Base-by-base conservation (phyloP, 495 filamentous ascomycete species). In the Penicillium dipodomyicola region DNA sequence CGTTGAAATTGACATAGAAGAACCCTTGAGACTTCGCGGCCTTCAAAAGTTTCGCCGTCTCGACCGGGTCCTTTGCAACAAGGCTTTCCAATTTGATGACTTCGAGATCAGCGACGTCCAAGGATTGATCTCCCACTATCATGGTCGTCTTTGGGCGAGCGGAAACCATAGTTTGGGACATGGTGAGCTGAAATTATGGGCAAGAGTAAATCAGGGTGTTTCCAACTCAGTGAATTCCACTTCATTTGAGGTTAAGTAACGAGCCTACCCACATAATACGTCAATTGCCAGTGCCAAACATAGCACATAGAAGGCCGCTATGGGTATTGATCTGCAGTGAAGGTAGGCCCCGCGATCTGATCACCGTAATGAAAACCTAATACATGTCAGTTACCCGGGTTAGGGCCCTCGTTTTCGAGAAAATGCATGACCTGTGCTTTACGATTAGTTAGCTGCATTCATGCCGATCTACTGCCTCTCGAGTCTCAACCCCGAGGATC, bases 1-100 rank as follows among this genome's bases (percentile, higher is more conserved):
- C 23, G 22, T 57, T 20, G 35, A 52, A 60, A 39, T 20, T 39
- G 19, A 65, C 2, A n/a, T 57, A 65, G 55, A 65, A 65, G 35
- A 65, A 63, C 7, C 63, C 63, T 35, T 20, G 43, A 20, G 44
- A 56, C 51, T 62, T 22, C 12, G 61, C 60, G 9, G 60, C 63
- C 53, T 49, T 53, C 39, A 65, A 25, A 43, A 65, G 60, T 50
- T 60, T 65, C 22, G 50, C 51, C n/a, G 23, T 54, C 44, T 64
- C 63, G 6, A 20, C 43, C 23, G 44, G 45, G 29, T 65, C 63
- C 25, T 60, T 59, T 19, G 60, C 51, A 41, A 35, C 22, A 25
- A 65, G 44, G 1, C 25, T 53, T 15, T 56, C 60, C 30, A 56
- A 17, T 7, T 56, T 53, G 51, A 65, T 56, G 29, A 45, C 57